Evolutionary conservation across 768 basidiomycete genomes (phyloP).

Genomic region (Dioszegia hungarica): DNA sequence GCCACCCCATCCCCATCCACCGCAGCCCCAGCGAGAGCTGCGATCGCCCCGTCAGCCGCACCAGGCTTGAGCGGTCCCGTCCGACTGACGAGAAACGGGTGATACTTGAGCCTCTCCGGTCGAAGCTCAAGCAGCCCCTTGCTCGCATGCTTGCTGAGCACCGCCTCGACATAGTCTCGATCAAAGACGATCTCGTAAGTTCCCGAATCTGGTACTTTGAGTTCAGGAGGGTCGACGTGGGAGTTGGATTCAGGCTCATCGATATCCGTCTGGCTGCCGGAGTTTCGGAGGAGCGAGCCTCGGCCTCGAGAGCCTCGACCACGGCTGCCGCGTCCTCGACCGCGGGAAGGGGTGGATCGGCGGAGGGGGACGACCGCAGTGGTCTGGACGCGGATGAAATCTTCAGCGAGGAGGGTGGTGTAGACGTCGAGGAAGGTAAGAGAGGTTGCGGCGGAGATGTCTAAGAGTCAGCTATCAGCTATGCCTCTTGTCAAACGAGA

Average conservation of each 20-base stretch:
- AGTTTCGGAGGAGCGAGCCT: neutral
- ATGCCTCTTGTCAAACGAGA: no score
- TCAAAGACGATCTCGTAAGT: constrained; percentile 75
- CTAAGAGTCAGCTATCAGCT: constrained; percentile 50
- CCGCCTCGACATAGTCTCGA: constrained; percentile 60
- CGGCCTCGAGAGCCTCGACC: constrained; percentile 6
- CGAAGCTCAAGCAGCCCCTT: constrained; percentile 70
- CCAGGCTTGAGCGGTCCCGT: constrained; percentile 10
- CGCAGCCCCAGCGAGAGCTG: constrained; percentile 1
- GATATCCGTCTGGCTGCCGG: neutral
- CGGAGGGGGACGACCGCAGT: neutral
- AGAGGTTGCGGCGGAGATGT: constrained; percentile 76
- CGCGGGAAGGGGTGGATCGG: constrained; percentile 11
- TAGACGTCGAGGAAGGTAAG: constrained; percentile 89
- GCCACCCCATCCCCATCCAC: neutral
- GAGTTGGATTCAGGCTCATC: neutral
- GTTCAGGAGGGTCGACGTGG: neutral
- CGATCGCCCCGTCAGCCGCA: constrained; percentile 13
- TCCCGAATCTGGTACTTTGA: constrained; percentile 53
- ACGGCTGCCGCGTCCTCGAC: constrained; percentile 7
- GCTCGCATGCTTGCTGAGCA: constrained; percentile 64
- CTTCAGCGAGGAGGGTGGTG: constrained; percentile 64
- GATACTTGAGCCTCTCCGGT: constrained; percentile 89
- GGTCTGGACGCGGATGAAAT: constrained; percentile 62
- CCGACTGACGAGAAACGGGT: constrained; percentile 71